Base-by-base conservation (phyloP, 139 green algal species). In the Diplosphaera chodatii region DNA sequence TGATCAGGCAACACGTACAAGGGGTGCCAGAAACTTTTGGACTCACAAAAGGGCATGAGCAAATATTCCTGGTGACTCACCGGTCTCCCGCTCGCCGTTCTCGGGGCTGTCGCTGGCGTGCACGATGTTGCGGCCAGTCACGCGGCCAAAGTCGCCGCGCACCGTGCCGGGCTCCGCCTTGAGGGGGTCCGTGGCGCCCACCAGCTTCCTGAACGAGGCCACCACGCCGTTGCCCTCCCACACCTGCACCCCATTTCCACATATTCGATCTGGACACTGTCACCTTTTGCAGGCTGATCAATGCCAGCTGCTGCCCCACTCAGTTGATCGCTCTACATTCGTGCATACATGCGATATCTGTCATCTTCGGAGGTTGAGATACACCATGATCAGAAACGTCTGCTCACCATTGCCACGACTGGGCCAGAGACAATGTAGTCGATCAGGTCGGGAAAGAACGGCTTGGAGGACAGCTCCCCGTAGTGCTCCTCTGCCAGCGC, bases 161-260 rank as follows among this genome's bases (percentile, higher is more conserved):
- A 99, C 98, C 72, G 95, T 98, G 67, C 95, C 95, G 40, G 95
- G 91, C 77, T 93, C 94, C 21, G 91, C 83, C 34, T 87, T 87
- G 34, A 96, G 77, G 2, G 95, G 95, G 84, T 98, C 98, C 72
- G 95, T 99, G 62, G 85, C 89, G 72, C 94, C 91, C 70, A 98
- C 94, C 68, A 98, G 80, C 81, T 94, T 96, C 64, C 95, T 82
- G 0, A 89, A 94, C 21, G 83, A 90, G 62, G 89, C 89, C 28
- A 99, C 91, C 0, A 99, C 95, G 40, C 90, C 93, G 55, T 94
- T 83, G 69, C 95, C 94, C 81, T 99, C 92, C 94, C 91, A 98
- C 33, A 97, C 84, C 91, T 94, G 76, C 63, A 66, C n/a, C n/a
- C n/a, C n/a, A n/a, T n/a, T n/a, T n/a, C n/a, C n/a, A n/a, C 8